Base-by-base conservation (phyloP, 1,284 basidiomycete genomes). In the Phlebopus sp. region DNA sequence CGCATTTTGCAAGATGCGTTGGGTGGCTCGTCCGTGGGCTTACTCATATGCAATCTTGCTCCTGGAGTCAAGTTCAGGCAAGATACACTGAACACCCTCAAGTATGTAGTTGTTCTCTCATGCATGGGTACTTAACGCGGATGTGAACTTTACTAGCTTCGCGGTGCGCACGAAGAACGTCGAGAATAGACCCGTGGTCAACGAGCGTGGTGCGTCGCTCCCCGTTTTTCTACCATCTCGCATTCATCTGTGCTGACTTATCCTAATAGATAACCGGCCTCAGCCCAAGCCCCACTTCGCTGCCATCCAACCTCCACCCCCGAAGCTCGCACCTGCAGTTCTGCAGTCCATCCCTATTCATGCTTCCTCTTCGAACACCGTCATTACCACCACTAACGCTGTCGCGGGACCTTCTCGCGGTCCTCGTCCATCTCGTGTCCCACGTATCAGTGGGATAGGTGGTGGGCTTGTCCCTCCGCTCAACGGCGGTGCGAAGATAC, bases 1-100 rank as follows among this genome's bases (percentile, higher is more conserved):
- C 73, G 90, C 23, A 82, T 92, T 42, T 74, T 93, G 2, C 87
- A 90, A 82, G 87, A 91, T 53, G 88, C 90, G 0, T 77, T 93
- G 0, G 89, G 90, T 18, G 91, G 90, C 5, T 74, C 75, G 1
- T 86, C 87, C 0, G 74, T 87, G 7, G 86, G 86, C 1, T 67
- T 93, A 25, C 69, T 93, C 37, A 89, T 93, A 27, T 91, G 90
- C 64, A 92, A 91, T 58, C 69, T 93, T 7, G 87, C 90, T 2
- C 90, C 91, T 10, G 87, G 87, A 1, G 70, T 70, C 18, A 89
- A 82, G 62, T 91, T 90, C 56, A 74, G 87, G 47, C 82, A 87
- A 60, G 90, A 92, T 67, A 90, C 88, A 2, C 71, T 91, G 25
- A 91, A 92, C 62, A 92, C 90, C 2, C 73, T 92, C 18, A 89